Conservation (phyloP, 2,329 filamentous ascomycete species). For the Colletotrichum sp. region DNA sequence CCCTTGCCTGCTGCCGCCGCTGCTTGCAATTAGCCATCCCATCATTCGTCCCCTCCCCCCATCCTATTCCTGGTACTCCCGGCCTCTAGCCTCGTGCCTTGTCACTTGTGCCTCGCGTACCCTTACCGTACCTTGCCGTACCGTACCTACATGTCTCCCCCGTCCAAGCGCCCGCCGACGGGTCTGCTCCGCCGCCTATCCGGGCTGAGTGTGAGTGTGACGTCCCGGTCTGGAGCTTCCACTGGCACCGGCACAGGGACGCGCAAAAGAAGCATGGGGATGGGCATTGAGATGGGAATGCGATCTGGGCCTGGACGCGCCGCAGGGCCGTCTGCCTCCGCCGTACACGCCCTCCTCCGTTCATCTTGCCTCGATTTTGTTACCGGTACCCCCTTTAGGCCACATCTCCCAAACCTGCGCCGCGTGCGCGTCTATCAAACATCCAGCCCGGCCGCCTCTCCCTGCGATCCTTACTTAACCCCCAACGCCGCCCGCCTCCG, state of each 20-base stretch:
- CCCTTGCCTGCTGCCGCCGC: neutral
- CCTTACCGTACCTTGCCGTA: neutral
- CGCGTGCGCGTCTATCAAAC: conserved; percentile 19
- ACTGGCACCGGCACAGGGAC: neutral
- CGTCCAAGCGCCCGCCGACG: conserved; percentile 32
- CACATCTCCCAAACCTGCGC: conserved; percentile 31
- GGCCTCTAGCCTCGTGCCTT: neutral
- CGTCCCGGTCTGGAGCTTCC: conserved; percentile 16
- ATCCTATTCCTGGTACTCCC: neutral
- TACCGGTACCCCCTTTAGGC: conserved; percentile 24
- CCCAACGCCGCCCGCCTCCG: conserved; percentile 11
- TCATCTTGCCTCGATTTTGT: conserved; percentile 10
- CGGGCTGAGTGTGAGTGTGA: conserved; percentile 16
- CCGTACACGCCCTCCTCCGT: conserved; percentile 28
- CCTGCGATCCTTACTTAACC: conserved; percentile 20
- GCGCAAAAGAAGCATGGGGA: neutral
- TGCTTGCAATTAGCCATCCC: conserved; percentile 19
- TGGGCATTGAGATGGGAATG: neutral
- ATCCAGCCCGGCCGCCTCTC: neutral
- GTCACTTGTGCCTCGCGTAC: neutral
- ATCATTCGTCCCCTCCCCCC: conserved; percentile 8
- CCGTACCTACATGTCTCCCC: conserved; percentile 28
- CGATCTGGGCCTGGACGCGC: neutral
- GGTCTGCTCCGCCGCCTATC: conserved; percentile 25
- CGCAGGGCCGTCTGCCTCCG: conserved; percentile 21